phyloP scores from a whole-genome alignment of 2,329 filamentous ascomycete genomes.

The Nothophaeocryptopus gaeumannii region DNA sequence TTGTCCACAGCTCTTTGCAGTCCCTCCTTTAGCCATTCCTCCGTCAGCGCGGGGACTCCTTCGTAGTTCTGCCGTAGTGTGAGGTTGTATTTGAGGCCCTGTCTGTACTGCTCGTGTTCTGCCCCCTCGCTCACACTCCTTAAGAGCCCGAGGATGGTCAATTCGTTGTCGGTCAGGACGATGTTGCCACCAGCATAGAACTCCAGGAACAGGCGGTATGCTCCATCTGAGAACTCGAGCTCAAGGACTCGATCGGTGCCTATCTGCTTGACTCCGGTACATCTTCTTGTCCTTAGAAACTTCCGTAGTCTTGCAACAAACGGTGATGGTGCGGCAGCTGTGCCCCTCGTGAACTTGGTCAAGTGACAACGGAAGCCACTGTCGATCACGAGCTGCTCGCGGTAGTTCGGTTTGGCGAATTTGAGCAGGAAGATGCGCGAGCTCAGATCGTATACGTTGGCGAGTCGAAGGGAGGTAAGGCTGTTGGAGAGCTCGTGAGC shows the following conservation, averaged over 20 bases:
- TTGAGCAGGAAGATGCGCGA: slow-evolving; percentile 95
- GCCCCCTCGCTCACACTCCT: slow-evolving; percentile 77
- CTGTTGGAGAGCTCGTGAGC: slow-evolving; percentile 82
- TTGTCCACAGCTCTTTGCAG: slow-evolving; percentile 64
- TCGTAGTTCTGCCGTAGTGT: slow-evolving; percentile 79
- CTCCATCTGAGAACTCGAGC: slow-evolving; percentile 86
- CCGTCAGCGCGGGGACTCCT: slow-evolving; percentile 71
- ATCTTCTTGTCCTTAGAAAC: slow-evolving; percentile 77
- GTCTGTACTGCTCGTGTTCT: slow-evolving; percentile 76
- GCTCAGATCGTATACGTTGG: slow-evolving; percentile 94
- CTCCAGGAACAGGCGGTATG: slow-evolving; percentile 83
- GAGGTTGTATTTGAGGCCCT: slow-evolving; percentile 75
- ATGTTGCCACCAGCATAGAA: slow-evolving; percentile 97
- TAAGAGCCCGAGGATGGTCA: slow-evolving; percentile 77
- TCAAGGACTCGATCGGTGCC: slow-evolving; percentile 93
- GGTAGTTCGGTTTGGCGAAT: slow-evolving; percentile 83
- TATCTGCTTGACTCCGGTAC: slow-evolving; percentile 78
- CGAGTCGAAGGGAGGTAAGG: slow-evolving; percentile 74
- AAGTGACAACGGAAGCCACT: slow-evolving; percentile 95
- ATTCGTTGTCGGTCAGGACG: slow-evolving; percentile 79
- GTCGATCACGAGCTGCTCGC: slow-evolving; percentile 88
- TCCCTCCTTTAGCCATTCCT: slow-evolving; percentile 66
- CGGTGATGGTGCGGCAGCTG: slow-evolving; percentile 75
- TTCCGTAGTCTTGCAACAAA: slow-evolving; percentile 87
- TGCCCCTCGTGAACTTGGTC: slow-evolving; percentile 84